These are phyloP conservation scores for Aspergillus clavatus DNA, from an alignment of 2,329 filamentous ascomycete genomes.

Conservation along the genomic window DNA sequence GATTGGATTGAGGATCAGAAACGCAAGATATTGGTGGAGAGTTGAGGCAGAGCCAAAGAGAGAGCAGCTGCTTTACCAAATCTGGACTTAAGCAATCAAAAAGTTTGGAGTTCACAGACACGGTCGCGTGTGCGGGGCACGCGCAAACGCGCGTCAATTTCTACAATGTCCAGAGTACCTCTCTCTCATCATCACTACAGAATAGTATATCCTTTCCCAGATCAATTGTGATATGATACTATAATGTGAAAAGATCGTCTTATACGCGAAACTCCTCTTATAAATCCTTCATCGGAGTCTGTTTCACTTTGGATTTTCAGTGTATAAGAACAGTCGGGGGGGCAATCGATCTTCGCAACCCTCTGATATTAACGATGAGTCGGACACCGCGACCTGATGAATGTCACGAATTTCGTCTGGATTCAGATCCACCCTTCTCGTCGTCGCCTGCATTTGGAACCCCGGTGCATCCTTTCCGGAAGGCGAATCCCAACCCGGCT, in stretches of 20 bases:
- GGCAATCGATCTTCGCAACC: too few species aligned
- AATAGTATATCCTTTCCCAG: too few species aligned
- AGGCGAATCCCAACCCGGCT: slow-evolving; percentile 40
- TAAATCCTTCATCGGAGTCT: too few species aligned
- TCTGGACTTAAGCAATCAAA: slow-evolving; percentile 4
- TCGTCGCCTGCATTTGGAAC: slow-evolving; percentile 89
- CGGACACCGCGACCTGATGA: neutral
- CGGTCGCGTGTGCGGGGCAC: slow-evolving; percentile 17
- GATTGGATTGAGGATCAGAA: too few species aligned
- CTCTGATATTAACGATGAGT: neutral
- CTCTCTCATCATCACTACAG: neutral
- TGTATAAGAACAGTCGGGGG: too few species aligned
- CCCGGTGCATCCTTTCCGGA: slow-evolving; percentile 66
- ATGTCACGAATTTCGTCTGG: slow-evolving; percentile 11
- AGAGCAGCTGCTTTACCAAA: neutral
- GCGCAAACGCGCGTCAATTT: slow-evolving; percentile 8
- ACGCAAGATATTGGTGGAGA: too few species aligned
- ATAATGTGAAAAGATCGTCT: too few species aligned
- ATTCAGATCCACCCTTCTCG: slow-evolving; percentile 65
- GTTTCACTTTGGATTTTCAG: too few species aligned
- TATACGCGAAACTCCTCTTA: too few species aligned
- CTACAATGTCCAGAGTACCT: too few species aligned
- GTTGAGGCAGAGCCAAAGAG: too few species aligned
- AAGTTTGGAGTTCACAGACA: slow-evolving; percentile 9
- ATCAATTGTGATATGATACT: too few species aligned